Base-by-base conservation (phyloP, 139 green algal species). In the Asterochloris sp. region DNA sequence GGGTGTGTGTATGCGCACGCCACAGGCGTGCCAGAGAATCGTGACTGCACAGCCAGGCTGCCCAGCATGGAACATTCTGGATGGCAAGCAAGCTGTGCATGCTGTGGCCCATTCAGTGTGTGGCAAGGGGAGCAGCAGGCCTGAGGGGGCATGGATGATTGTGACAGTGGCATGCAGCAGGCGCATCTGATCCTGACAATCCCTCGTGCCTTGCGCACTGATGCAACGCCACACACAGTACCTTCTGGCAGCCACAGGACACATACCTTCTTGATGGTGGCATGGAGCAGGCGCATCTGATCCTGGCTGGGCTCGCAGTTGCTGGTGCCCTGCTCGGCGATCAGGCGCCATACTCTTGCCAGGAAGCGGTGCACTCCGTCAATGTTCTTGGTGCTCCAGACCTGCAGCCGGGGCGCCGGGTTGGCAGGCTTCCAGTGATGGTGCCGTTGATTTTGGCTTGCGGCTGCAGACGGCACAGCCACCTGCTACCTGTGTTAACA, bases 301-400 rank as follows among this genome's bases (percentile, higher is more conserved):
- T 98, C 95, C 60, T 87, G 83, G 71, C 64, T 91, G 0, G 95
- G 89, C 78, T 80, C 82, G 13, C 89, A 87, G 6, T 95, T 90
- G 15, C 24, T 84, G 26, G 94, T 68, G 29, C 85, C 24, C 80
- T 80, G 67, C 69, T 81, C 76, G 23, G 81, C 71, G 4, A 96
- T 90, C 54, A 98, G 89, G 21, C 96, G 90, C 87, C 92, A 99
- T 38, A 91, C 92, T 6, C 96, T 89, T 10, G 92, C 95, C 81
- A 99, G 84, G 89, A 99, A 99, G 74, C 96, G 90, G 86, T 99
- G 94, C 74, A 99, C 96, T 2, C 96, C 96, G 86, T 99, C 96
- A 78, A 99, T 96, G 21, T 93, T 89, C 47, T 93, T 90, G 0
- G 95, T 96, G 88, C 78, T 95, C 95, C 95, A 98, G 28, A 96